A percentile compares a stretch with the other conserved stretches of the same genome.
Evolutionary conservation across 1,284 basidiomycete genomes (phyloP).

Genomic region (Coniferiporia sulphurascens): DNA sequence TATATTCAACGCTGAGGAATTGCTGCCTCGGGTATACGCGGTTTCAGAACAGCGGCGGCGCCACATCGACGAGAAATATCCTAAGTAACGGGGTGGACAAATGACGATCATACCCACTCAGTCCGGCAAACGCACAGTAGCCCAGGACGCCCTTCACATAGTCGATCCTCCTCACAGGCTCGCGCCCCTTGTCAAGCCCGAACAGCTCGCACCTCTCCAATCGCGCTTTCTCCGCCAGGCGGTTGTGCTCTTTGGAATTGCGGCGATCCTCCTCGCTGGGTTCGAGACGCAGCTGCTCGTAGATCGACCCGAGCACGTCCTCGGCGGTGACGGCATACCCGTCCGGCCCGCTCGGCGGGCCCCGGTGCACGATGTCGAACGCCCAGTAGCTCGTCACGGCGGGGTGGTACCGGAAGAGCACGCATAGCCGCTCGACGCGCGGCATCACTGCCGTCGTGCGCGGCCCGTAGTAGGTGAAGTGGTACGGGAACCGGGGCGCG

Average conservation of each 20-base stretch:
- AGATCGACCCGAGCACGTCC: constrained; percentile 10
- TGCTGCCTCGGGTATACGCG: constrained; percentile 1
- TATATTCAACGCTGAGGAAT: not conserved
- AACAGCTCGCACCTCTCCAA: constrained; percentile 8
- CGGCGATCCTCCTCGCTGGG: not conserved
- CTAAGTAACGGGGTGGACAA: constrained; percentile 8
- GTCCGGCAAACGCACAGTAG: constrained; percentile 11
- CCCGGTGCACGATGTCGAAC: constrained; percentile 11
- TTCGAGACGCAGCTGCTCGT: constrained; percentile 2
- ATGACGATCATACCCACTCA: constrained; percentile 10
- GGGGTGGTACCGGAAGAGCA: constrained; percentile 11
- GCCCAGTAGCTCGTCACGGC: constrained; percentile 1
- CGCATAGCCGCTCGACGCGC: constrained; percentile 9
- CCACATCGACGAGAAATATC: not conserved
- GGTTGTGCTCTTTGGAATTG: constrained; percentile 5
- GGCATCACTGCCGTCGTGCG: constrained; percentile 10
- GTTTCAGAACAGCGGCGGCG: not conserved
- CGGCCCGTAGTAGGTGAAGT: constrained; percentile 11
- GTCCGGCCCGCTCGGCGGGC: constrained; percentile 4
- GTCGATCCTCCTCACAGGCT: constrained; percentile 13
- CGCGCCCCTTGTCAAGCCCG: not conserved
- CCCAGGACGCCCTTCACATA: constrained; percentile 13
- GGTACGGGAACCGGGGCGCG: constrained; percentile 12
- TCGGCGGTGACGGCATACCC: constrained; percentile 14
- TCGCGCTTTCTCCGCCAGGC: constrained; percentile 3